Evolutionary conservation across 2,329 filamentous ascomycete genomes (phyloP).

Genomic region (Parafenestella ontariensis): DNA sequence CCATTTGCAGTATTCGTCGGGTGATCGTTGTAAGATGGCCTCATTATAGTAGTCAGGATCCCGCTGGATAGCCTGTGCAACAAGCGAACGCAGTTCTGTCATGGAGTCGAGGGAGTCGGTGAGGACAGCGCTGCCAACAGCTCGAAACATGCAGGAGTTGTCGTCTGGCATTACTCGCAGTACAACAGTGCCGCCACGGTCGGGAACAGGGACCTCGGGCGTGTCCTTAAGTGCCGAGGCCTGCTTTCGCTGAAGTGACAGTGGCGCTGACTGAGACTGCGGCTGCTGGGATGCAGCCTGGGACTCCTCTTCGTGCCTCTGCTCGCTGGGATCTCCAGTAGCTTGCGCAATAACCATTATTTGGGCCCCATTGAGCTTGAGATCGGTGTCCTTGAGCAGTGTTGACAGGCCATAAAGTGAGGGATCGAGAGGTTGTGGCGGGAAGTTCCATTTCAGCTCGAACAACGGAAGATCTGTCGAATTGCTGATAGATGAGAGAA

Average conservation of each 20-base stretch:
- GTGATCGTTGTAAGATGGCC: slow-evolving; percentile 74
- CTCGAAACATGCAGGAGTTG: slow-evolving; percentile 92
- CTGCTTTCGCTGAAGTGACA: slow-evolving; percentile 53
- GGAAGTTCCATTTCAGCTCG: slow-evolving; percentile 84
- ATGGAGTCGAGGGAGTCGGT: slow-evolving; percentile 68
- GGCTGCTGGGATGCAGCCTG: slow-evolving; percentile 4
- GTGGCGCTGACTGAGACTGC: slow-evolving; percentile 38
- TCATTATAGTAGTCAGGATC: slow-evolving; percentile 76
- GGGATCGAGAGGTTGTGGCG: slow-evolving; percentile 72
- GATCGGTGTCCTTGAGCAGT: slow-evolving; percentile 62
- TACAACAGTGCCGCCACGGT: slow-evolving; percentile 66
- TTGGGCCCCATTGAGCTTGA: slow-evolving; percentile 72
- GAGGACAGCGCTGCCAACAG: slow-evolving; percentile 81
- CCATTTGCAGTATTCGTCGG: slow-evolving; percentile 79
- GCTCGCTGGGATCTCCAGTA: slow-evolving; percentile 39
- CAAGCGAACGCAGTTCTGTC: slow-evolving; percentile 76
- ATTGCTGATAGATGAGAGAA: slow-evolving; percentile 66
- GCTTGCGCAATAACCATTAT: slow-evolving; percentile 66
- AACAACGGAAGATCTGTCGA: slow-evolving; percentile 72
- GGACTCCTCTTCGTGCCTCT: slow-evolving; percentile 19
- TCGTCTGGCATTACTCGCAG: slow-evolving; percentile 96
- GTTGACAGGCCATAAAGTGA: slow-evolving; percentile 59
- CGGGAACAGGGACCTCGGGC: slow-evolving; percentile 65
- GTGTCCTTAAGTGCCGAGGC: slow-evolving; percentile 62
- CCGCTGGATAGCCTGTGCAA: slow-evolving; percentile 78